Percentiles rank a stretch among this genome's conserved stretches.
phyloP scores from a whole-genome alignment of 768 basidiomycete species.

The Rhizopogon vinicolor region DNA sequence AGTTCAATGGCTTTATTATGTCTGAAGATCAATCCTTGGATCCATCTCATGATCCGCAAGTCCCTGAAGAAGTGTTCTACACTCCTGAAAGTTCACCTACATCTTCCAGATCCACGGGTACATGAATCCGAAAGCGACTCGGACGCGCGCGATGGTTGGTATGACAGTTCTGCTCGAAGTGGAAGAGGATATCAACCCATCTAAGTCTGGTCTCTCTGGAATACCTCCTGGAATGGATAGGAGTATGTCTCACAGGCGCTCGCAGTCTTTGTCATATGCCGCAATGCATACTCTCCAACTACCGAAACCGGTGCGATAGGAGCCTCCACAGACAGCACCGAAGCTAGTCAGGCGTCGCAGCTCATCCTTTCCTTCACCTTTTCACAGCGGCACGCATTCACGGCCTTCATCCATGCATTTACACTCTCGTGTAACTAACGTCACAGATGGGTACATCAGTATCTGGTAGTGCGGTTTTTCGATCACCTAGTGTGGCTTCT shows the following conservation, averaged over 20 bases:
- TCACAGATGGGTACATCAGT: constrained; percentile 1
- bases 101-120: constrained; percentile 34
- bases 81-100: constrained; percentile 56
- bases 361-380: constrained; percentile 23
- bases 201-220: constrained; percentile 8
- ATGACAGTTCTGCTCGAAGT: constrained; percentile 53
- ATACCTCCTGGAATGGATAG: neutral
- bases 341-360: constrained; percentile 26
- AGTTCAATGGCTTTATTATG: neutral
- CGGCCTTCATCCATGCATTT: constrained; percentile 1
- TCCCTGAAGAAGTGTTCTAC: constrained; percentile 49
- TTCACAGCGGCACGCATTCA: constrained; percentile 3
- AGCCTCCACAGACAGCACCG: constrained; percentile 16
- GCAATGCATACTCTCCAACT: constrained; percentile 7
- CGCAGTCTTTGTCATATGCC: constrained; percentile 7
- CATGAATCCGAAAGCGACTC: constrained; percentile 17
- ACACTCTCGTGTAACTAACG: neutral
- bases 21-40: neutral
- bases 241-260: constrained; percentile 11
- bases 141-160: constrained; percentile 42
- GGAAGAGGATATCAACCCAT: constrained; percentile 38
- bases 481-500: constrained; percentile 6
- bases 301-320: constrained; percentile 14
- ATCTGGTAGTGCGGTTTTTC: constrained; percentile 1
- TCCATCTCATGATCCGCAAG: constrained; percentile 8